Evolutionary conservation across 345 rosid species (phyloP).

Genomic region (Eucalyptus pauciflora): DNA sequence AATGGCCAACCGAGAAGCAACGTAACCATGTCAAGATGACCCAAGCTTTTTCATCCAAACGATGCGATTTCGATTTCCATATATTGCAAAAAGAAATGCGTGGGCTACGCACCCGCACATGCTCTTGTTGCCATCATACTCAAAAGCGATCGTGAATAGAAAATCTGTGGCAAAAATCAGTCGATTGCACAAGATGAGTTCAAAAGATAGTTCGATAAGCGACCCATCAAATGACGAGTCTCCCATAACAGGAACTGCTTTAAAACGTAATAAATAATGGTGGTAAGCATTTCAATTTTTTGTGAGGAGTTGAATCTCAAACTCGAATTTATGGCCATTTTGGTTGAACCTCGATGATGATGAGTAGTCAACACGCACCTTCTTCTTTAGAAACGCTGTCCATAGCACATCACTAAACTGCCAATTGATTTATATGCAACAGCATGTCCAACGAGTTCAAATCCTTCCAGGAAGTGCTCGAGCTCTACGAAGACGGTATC

Average conservation of each 20-base stretch:
- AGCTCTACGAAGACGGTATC: constrained; percentile 21
- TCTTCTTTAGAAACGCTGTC: background rate
- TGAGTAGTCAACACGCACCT: background rate
- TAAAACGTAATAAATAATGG: background rate
- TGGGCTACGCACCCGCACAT: background rate
- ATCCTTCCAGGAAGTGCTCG: constrained; percentile 16
- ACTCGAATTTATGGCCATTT: background rate
- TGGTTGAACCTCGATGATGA: background rate
- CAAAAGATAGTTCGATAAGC: background rate
- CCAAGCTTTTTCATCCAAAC: background rate
- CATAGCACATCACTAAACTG: background rate
- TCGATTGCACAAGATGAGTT: background rate
- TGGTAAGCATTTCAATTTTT: too few relatives aligned
- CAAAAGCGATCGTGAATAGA: background rate
- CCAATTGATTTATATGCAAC: background rate
- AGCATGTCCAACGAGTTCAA: constrained; percentile 19
- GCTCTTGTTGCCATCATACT: background rate
- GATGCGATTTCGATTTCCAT: background rate
- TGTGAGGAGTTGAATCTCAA: background rate
- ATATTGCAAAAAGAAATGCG: background rate
- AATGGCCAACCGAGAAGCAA: background rate
- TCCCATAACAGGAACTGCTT: background rate
- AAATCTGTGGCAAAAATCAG: background rate
- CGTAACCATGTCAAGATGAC: background rate
- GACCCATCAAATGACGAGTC: background rate